Evolutionary conservation across 148 eudicot genomes (phyloP).

Genomic region (Gaultheria prostrata): DNA sequence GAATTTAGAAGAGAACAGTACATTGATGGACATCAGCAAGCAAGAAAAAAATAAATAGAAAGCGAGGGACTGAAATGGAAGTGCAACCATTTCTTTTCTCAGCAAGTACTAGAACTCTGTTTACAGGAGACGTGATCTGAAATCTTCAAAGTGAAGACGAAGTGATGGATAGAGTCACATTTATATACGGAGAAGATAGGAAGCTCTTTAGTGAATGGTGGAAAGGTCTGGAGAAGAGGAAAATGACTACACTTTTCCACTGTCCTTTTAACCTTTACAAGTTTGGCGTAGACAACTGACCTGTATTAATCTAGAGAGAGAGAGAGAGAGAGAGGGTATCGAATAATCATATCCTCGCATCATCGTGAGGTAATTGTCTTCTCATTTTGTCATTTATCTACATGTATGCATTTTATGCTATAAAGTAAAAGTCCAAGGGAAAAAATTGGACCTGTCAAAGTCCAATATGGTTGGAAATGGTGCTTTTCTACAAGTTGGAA

Average conservation of each 20-base stretch:
- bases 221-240: conserved; percentile 51
- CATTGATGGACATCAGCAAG: background rate
- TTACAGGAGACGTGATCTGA: conserved; percentile 4
- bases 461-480: background rate
- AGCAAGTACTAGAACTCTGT: background rate
- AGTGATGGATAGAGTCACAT: conserved; percentile 23
- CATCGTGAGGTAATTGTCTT: background rate
- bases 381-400: too few relatives aligned
- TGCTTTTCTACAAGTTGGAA: conserved; percentile 5
- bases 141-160: conserved; percentile 5
- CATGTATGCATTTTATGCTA: background rate
- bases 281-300: conserved; percentile 19
- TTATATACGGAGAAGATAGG: conserved; percentile 29
- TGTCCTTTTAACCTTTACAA: conserved; percentile 21
- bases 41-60: background rate
- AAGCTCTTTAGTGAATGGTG: conserved; percentile 24
- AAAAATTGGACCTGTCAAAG: background rate
- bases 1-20: background rate
- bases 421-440: background rate
- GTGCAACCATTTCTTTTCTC: conserved; percentile 33
- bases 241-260: conserved; percentile 35
- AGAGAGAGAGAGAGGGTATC: conserved; percentile 4
- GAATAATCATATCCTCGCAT: background rate
- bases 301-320: background rate
- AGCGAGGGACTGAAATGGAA: background rate